These are phyloP conservation scores for Oryza brachyantha DNA, from an alignment of 176 grass and related monocot species.

Conservation along the genomic window DNA sequence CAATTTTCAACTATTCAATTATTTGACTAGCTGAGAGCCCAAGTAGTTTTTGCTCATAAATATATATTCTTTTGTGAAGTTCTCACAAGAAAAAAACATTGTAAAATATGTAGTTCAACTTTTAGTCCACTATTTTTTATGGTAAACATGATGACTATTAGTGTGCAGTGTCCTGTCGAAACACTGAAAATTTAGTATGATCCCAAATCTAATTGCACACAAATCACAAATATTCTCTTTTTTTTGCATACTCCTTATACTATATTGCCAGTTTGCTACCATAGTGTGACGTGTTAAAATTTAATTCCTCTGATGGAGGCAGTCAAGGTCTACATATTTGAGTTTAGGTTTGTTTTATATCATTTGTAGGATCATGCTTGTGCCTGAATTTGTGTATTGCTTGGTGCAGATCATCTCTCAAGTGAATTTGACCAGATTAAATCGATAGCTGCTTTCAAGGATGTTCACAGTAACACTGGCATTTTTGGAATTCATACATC, in stretches of 20 bases:
- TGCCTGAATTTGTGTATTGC: slow-evolving; percentile 25
- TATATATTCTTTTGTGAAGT: slow-evolving; percentile 10
- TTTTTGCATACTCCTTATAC: slow-evolving; percentile 6
- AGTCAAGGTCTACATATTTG: slow-evolving; percentile 12
- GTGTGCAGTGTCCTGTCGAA: not conserved
- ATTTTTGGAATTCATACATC: slow-evolving; percentile 95
- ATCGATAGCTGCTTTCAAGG: slow-evolving; percentile 78
- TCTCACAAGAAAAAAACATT: slow-evolving; percentile 1
- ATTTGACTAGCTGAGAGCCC: not conserved
- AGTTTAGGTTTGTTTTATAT: slow-evolving; percentile 10
- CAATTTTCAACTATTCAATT: not conserved
- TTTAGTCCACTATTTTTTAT: not conserved
- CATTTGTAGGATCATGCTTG: slow-evolving; percentile 10
- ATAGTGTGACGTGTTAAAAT: slow-evolving; percentile 14
- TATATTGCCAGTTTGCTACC: not conserved
- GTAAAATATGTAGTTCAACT: not conserved
- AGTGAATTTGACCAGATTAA: slow-evolving; percentile 87
- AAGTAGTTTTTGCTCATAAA: slow-evolving; percentile 20
- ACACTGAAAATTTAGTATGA: not conserved
- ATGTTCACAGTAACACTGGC: slow-evolving; percentile 82
- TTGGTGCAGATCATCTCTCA: slow-evolving; percentile 60
- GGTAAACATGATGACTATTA: slow-evolving; percentile 12
- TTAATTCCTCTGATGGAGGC: not conserved
- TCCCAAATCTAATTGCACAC: slow-evolving; percentile 10
- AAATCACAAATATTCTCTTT: slow-evolving; percentile 8